Percentiles rank a stretch among this genome's conserved stretches.
Evolutionary conservation across 768 basidiomycete genomes (phyloP).

Genomic region (Arthromyces matolae): DNA sequence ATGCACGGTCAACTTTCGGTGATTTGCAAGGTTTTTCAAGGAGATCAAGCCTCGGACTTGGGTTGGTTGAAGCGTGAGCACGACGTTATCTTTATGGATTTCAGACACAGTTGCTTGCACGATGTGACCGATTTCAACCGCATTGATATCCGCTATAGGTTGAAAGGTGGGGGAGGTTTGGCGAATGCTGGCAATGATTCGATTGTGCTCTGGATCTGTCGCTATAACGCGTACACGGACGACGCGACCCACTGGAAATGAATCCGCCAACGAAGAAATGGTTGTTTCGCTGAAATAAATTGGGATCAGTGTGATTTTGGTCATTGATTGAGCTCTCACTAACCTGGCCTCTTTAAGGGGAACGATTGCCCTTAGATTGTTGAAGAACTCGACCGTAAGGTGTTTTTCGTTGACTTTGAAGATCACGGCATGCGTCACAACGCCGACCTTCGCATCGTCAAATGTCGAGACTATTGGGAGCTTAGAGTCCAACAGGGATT

Average conservation of each 20-base stretch:
- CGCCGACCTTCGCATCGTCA: constrained; percentile 67
- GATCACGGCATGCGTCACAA: constrained; percentile 77
- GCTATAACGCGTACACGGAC: constrained; percentile 78
- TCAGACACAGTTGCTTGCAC: constrained; percentile 71
- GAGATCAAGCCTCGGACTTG: constrained; percentile 80
- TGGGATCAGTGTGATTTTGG: too few species aligned
- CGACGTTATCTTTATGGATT: constrained; percentile 81
- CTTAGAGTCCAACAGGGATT: constrained; percentile 78
- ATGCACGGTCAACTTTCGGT: constrained; percentile 58
- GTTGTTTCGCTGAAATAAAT: constrained; percentile 58
- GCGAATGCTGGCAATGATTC: constrained; percentile 82
- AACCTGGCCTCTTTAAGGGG: constrained; percentile 82
- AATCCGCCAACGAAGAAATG: constrained; percentile 49
- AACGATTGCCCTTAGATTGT: constrained; percentile 79
- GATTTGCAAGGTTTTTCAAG: constrained; percentile 81
- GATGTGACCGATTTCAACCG: constrained; percentile 71
- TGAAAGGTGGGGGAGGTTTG: constrained; percentile 61
- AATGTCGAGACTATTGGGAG: constrained; percentile 63
- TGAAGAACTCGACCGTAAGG: constrained; percentile 87
- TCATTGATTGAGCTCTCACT: too few species aligned
- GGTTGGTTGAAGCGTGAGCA: constrained; percentile 69
- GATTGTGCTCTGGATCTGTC: constrained; percentile 52
- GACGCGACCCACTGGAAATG: constrained; percentile 78
- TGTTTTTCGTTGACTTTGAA: constrained; percentile 79
- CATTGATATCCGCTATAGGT: constrained; percentile 58